These are phyloP conservation scores for Monosporascus sp. DNA, from an alignment of 2,329 filamentous ascomycete genomes.

Conservation along the genomic window DNA sequence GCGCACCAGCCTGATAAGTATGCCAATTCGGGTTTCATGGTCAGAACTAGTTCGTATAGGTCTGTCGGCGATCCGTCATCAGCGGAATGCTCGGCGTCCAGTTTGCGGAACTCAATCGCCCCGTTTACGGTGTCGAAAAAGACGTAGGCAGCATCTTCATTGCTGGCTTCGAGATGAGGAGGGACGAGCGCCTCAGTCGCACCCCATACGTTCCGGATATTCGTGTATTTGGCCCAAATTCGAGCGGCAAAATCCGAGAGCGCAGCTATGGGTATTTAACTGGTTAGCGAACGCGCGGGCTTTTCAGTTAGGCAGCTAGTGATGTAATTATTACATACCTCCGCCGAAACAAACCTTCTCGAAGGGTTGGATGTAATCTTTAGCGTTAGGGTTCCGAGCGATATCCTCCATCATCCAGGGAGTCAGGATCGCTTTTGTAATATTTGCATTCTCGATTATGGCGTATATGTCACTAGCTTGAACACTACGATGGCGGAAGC, in stretches of 20 bases:
- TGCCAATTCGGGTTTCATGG: constrained; percentile 4
- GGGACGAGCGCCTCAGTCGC: constrained; percentile 9
- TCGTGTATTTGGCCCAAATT: constrained; percentile 12
- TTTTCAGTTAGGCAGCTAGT: too few relatives aligned
- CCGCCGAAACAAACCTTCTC: constrained; percentile 12
- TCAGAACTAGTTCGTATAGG: constrained; percentile 15
- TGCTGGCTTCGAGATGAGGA: constrained; percentile 9
- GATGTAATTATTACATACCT: constrained; percentile 9
- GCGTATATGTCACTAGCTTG: constrained; percentile 7
- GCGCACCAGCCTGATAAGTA: constrained; percentile 11
- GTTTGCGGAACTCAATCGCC: constrained; percentile 10
- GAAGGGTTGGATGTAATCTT: constrained; percentile 12
- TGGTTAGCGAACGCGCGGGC: too few relatives aligned
- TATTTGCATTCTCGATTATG: constrained; percentile 8
- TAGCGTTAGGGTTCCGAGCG: constrained; percentile 10
- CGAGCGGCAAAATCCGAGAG: constrained; percentile 7
- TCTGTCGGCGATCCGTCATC: constrained; percentile 6
- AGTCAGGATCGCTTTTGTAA: constrained; percentile 8
- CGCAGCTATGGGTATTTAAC: constrained; percentile 2
- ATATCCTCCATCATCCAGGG: constrained; percentile 18
- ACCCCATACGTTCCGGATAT: constrained; percentile 13
- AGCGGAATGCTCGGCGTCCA: constrained; percentile 7
- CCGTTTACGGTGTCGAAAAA: constrained; percentile 13
- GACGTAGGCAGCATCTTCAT: constrained; percentile 13
- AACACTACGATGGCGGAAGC: constrained; percentile 13